phyloP scores from a whole-genome alignment of 805 yeast species.

The Myxozyma kluyveri region DNA sequence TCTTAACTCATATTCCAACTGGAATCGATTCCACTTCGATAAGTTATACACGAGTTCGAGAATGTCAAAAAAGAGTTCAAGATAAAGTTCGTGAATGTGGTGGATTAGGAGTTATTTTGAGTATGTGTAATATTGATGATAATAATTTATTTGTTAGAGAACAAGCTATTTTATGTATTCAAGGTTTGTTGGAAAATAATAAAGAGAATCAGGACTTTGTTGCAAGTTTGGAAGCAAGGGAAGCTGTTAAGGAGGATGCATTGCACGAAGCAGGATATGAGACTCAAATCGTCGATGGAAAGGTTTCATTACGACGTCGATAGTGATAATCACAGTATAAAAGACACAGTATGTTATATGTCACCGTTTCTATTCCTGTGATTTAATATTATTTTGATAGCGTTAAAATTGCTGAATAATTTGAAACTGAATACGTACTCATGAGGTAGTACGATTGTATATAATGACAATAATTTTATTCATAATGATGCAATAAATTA shows the following conservation, averaged over 20 bases:
- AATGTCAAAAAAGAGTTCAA: conserved; percentile 56
- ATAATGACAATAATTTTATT: too few relatives aligned
- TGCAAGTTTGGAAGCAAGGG: conserved; percentile 70
- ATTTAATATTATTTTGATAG: too few relatives aligned
- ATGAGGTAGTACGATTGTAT: too few relatives aligned
- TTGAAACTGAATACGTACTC: too few relatives aligned
- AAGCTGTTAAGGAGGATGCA: conserved; percentile 56
- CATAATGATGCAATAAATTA: too few relatives aligned
- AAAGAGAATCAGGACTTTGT: conserved; percentile 71
- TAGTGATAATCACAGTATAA: not conserved
- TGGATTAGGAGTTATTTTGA: conserved; percentile 68
- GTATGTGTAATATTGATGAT: conserved; percentile 81
- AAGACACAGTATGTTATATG: too few relatives aligned
- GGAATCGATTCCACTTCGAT: not conserved
- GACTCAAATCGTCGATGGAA: conserved; percentile 66
- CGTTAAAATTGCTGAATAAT: too few relatives aligned
- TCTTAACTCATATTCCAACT: conserved; percentile 48
- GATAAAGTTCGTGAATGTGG: conserved; percentile 62
- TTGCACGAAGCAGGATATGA: conserved; percentile 51
- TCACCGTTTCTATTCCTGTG: too few relatives aligned
- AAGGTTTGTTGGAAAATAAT: conserved; percentile 64
- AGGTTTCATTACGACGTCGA: conserved; percentile 50
- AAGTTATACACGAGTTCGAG: conserved; percentile 21
- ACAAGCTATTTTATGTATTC: conserved; percentile 73
- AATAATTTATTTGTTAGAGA: conserved; percentile 80